phyloP scores from a whole-genome alignment of 2,329 filamentous ascomycete species.

The Exophiala sideris region DNA sequence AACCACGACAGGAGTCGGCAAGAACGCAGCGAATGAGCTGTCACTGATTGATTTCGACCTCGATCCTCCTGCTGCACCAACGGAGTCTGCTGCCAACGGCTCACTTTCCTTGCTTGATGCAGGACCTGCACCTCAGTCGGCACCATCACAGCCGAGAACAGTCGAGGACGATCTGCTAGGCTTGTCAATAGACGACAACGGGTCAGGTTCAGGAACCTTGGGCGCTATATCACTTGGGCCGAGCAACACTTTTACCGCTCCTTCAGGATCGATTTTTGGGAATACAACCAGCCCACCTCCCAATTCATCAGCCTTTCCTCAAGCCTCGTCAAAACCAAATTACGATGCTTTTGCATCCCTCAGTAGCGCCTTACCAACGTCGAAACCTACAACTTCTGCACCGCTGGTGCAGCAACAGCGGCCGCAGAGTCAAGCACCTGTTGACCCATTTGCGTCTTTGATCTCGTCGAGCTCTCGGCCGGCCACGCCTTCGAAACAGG shows the following conservation, averaged over 20 bases:
- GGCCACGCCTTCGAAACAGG: constrained; percentile 36
- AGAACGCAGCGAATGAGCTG: constrained; percentile 71
- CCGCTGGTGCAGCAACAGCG: constrained; percentile 40
- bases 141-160: constrained; percentile 56
- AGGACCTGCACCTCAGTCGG: constrained; percentile 41
- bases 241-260: constrained; percentile 49
- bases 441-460: constrained; percentile 61
- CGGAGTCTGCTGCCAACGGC: constrained; percentile 37
- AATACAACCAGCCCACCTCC: constrained; percentile 22
- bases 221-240: constrained; percentile 83
- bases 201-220: constrained; percentile 61
- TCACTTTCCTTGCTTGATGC: constrained; percentile 34
- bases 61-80: constrained; percentile 42
- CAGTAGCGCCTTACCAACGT: constrained; percentile 45
- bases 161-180: constrained; percentile 90
- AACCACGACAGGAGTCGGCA: constrained; percentile 61
- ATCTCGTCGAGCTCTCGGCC: constrained; percentile 52
- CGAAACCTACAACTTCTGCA: constrained; percentile 49
- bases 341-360: constrained; percentile 57
- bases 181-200: constrained; percentile 71
- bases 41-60: constrained; percentile 88
- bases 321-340: constrained; percentile 49
- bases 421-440: constrained; percentile 38
- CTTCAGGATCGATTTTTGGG: constrained; percentile 19
- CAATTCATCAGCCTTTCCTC: constrained; percentile 38